A percentile compares a stretch with the other conserved stretches of the same genome.
Conservation (phyloP, 2,329 filamentous ascomycete genomes). For the Xylaria sp. region DNA sequence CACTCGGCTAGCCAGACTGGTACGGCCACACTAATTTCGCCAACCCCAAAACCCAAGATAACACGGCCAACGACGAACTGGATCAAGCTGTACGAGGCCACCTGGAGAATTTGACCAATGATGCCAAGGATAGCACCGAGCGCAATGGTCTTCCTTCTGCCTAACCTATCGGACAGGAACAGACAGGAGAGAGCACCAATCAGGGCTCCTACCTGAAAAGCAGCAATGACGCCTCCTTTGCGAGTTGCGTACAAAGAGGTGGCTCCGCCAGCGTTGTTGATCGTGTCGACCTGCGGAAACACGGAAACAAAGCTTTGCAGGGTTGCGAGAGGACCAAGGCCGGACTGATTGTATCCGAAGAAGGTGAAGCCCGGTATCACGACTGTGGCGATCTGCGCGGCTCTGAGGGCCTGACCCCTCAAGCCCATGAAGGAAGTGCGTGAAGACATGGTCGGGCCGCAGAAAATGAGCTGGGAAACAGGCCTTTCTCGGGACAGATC, state of each 20-base stretch:
- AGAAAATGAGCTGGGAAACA: not conserved
- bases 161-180: conserved; percentile 54
- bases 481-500: not conserved
- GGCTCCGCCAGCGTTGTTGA: conserved; percentile 48
- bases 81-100: conserved; percentile 53
- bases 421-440: conserved; percentile 11
- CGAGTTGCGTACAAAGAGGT: conserved; percentile 52
- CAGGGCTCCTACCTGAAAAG: conserved; percentile 54
- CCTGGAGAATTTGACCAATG: conserved; percentile 57
- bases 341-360: conserved; percentile 57
- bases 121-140: conserved; percentile 54
- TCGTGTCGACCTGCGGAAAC: conserved; percentile 55
- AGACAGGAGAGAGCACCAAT: conserved; percentile 53
- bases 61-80: conserved; percentile 58
- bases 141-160: conserved; percentile 56
- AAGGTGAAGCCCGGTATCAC: conserved; percentile 57
- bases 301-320: conserved; percentile 51
- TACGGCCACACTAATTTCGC: conserved; percentile 55
- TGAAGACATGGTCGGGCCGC: conserved; percentile 9
- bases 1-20: conserved; percentile 57
- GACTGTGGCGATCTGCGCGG: conserved; percentile 54
- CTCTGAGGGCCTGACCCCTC: conserved; percentile 9
- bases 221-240: conserved; percentile 54
- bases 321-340: conserved; percentile 53
- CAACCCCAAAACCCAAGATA: conserved; percentile 55